Conservation (phyloP, 2,329 filamentous ascomycete genomes). For the Graphiopsis chlorocephala region DNA sequence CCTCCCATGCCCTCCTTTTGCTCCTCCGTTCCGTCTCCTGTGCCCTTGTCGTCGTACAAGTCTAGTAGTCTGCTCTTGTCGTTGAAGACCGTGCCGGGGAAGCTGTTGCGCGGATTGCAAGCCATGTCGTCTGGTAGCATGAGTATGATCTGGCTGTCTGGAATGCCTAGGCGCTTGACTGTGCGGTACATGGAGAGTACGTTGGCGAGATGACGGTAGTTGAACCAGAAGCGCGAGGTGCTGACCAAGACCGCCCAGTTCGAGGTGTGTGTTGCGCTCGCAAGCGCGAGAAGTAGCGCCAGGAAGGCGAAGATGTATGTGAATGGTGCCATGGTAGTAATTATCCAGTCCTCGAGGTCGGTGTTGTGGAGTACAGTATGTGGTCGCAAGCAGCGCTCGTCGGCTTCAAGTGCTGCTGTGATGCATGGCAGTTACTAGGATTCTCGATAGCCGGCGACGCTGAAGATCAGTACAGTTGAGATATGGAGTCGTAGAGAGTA, state of each 20-base stretch:
- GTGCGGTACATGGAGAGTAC: constrained; percentile 96
- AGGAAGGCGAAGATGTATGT: constrained; percentile 20
- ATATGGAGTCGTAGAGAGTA: neutral
- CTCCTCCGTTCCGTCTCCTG: constrained; percentile 20
- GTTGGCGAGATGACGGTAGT: constrained; percentile 97
- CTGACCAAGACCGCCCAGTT: constrained; percentile 99
- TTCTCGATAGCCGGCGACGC: neutral
- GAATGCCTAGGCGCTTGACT: constrained; percentile 95
- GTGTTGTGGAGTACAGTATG: neutral
- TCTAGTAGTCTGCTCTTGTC: constrained; percentile 95
- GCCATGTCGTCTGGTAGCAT: constrained; percentile 99
- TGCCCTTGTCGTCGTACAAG: constrained; percentile 73
- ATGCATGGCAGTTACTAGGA: neutral
- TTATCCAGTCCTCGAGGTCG: neutral
- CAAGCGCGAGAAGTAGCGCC: constrained; percentile 34
- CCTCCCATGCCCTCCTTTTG: constrained; percentile 32
- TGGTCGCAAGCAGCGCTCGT: neutral
- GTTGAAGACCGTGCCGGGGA: constrained; percentile 96
- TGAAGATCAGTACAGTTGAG: neutral
- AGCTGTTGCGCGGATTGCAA: constrained; percentile 97
- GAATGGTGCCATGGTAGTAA: neutral
- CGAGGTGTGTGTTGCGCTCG: constrained; percentile 77
- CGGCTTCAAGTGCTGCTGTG: neutral
- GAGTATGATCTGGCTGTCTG: constrained; percentile 97
- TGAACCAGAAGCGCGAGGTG: constrained; percentile 99